Evolutionary conservation across 2,329 filamentous ascomycete species (phyloP).

Genomic region (Phyllosticta capitalensis): DNA sequence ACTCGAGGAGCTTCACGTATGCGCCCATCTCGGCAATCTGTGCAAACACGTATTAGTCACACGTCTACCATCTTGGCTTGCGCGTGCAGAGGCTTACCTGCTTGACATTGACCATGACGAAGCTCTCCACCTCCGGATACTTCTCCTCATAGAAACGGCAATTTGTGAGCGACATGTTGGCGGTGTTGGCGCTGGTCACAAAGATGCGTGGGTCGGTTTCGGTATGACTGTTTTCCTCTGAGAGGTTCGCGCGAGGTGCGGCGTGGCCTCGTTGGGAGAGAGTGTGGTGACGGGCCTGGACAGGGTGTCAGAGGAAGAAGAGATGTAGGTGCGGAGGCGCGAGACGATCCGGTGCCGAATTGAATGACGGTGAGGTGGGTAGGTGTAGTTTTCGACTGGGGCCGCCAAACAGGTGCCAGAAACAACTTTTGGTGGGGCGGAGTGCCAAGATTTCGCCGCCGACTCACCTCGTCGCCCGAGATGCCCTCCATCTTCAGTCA

Average conservation of each 20-base stretch:
- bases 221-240: background rate
- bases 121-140: constrained; percentile 96
- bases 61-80: background rate
- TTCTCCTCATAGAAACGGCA: constrained; percentile 98
- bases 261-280: background rate
- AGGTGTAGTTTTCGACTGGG: background rate
- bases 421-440: constrained; percentile 8
- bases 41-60: background rate
- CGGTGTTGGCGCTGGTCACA: background rate
- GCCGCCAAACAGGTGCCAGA: background rate
- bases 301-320: background rate
- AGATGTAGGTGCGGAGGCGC: background rate
- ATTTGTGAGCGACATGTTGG: constrained; percentile 84
- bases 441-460: constrained; percentile 7
- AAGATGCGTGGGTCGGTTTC: background rate
- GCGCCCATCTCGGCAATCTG: constrained; percentile 99
- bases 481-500: background rate
- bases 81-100: constrained; percentile 50
- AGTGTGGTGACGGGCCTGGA: background rate
- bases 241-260: background rate
- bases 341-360: background rate
- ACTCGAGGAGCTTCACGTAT: constrained; percentile 98
- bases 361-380: background rate
- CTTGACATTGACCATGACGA: constrained; percentile 99
- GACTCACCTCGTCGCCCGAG: background rate